phyloP scores from a whole-genome alignment of 306 rosid species.

The Macrotyloma uniflorum region DNA sequence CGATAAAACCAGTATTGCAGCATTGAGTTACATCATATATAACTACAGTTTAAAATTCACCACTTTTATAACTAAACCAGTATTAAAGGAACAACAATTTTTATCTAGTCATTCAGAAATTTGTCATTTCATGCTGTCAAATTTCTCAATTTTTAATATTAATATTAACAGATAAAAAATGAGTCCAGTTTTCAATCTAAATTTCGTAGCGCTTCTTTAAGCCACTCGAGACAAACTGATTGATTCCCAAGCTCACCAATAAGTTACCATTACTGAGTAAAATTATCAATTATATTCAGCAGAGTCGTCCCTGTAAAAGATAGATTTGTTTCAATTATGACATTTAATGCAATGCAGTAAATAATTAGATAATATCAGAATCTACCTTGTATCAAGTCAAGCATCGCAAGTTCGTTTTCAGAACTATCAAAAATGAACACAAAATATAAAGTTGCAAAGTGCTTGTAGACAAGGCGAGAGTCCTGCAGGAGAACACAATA shows the following conservation, averaged over 20 bases:
- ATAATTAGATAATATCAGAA: not conserved
- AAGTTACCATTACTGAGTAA: not conserved
- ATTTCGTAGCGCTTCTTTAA: not conserved
- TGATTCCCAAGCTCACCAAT: not conserved
- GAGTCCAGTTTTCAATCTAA: not conserved
- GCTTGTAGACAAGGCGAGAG: constrained; percentile 90
- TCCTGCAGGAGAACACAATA: constrained; percentile 60
- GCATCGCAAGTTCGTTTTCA: constrained; percentile 98
- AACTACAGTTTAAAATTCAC: not conserved
- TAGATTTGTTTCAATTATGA: constrained; percentile 3
- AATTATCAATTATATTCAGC: not conserved
- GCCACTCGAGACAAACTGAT: not conserved
- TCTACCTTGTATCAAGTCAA: constrained; percentile 92
- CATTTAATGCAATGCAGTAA: not conserved
- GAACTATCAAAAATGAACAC: constrained; percentile 87
- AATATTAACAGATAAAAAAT: not conserved
- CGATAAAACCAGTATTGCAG: not conserved
- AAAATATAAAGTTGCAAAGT: constrained; percentile 85
- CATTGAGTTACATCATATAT: not conserved
- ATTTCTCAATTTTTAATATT: not conserved
- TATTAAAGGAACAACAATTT: not conserved
- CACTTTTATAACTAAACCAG: constrained; percentile 9
- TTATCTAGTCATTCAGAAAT: not conserved
- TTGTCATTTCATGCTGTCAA: constrained; percentile 4
- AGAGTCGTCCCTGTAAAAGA: not conserved